A percentile compares a stretch with the other conserved stretches of the same genome.
These are phyloP conservation scores for Geranium rotundifolium DNA, from an alignment of 345 rosid species.

Conservation along the genomic window DNA sequence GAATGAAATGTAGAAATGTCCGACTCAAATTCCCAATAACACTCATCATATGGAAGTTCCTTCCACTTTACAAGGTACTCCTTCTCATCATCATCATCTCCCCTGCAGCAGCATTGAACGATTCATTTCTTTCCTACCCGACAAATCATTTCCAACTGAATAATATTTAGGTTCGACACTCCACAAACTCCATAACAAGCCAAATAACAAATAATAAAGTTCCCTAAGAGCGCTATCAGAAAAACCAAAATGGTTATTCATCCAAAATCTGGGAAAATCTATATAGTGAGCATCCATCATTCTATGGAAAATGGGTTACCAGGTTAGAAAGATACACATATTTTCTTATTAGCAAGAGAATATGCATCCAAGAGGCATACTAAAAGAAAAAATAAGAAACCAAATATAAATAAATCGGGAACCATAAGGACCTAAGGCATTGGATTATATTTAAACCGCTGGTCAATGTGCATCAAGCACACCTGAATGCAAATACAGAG, in stretches of 20 bases:
- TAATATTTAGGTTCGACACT: neutral
- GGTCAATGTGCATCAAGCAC: too few species aligned
- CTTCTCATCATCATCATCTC: slow-evolving; percentile 63
- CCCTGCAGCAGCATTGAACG: slow-evolving; percentile 52
- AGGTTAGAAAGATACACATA: too few species aligned
- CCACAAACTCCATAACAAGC: neutral
- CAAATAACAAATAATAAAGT: neutral
- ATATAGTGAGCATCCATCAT: neutral
- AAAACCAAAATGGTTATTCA: neutral
- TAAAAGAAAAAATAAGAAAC: too few species aligned
- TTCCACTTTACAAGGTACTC: slow-evolving; percentile 93
- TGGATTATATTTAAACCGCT: too few species aligned
- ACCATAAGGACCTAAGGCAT: too few species aligned
- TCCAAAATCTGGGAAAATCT: neutral
- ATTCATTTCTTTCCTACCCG: slow-evolving; percentile 1
- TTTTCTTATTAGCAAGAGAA: too few species aligned
- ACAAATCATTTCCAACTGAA: neutral
- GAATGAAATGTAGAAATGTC: slow-evolving; percentile 84
- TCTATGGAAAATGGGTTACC: too few species aligned
- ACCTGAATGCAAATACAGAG: too few species aligned
- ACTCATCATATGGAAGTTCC: slow-evolving; percentile 92
- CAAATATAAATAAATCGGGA: too few species aligned
- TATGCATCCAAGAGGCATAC: too few species aligned
- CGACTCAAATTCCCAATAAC: slow-evolving; percentile 95
- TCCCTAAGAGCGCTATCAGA: neutral